Evolutionary conservation across 352 stramenopile species (phyloP).

Genomic region (Hyaloperonospora arabidopsidis): DNA sequence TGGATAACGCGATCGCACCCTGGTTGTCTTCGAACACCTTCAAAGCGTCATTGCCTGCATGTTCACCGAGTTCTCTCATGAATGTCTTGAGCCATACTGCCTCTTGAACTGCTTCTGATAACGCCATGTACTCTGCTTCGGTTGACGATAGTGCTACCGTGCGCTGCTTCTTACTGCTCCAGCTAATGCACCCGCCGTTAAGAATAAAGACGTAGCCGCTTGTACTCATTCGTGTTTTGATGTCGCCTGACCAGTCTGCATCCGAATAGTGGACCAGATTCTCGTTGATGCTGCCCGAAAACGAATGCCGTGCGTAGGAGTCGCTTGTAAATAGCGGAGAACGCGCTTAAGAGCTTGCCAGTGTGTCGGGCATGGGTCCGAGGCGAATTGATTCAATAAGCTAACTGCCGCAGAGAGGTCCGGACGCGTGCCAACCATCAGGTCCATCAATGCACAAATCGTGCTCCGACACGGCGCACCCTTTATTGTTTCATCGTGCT

Average conservation of each 20-base stretch:
- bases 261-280: too few relatives aligned
- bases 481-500: not conserved
- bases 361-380: not conserved
- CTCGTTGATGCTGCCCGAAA: too few relatives aligned
- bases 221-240: not conserved
- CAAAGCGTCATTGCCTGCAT: too few relatives aligned
- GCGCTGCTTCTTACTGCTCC: not conserved
- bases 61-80: too few relatives aligned
- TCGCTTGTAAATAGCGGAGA: not conserved
- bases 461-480: not conserved
- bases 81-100: too few relatives aligned
- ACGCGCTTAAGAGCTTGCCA: not conserved
- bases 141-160: too few relatives aligned
- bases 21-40: too few relatives aligned
- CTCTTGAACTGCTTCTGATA: too few relatives aligned
- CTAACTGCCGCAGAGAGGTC: not conserved
- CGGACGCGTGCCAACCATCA: not conserved
- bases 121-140: too few relatives aligned
- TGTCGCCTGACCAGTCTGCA: too few relatives aligned
- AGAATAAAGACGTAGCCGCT: not conserved
- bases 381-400: not conserved
- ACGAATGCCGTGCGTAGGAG: too few relatives aligned
- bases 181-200: not conserved
- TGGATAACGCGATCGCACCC: too few relatives aligned
- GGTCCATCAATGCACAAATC: not conserved